Evolutionary conservation across 176 grass and related monocot species (phyloP).

Genomic region (Aegilops tauschii): DNA sequence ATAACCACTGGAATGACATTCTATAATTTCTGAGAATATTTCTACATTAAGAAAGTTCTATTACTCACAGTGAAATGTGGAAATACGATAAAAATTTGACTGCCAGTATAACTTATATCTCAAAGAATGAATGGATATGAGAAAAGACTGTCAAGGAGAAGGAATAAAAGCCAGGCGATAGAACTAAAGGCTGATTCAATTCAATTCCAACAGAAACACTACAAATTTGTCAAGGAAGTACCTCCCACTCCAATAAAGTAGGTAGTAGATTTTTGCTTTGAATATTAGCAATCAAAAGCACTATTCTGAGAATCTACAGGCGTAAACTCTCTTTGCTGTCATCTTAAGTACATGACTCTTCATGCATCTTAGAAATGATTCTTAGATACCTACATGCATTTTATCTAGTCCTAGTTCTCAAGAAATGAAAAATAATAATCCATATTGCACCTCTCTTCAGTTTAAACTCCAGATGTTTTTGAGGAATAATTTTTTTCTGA

Average conservation of each 20-base stretch:
- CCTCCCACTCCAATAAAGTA: constrained; percentile 32
- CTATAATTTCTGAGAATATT: not conserved
- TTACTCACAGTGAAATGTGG: not conserved
- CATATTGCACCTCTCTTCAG: constrained; percentile 19
- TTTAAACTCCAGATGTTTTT: too few relatives aligned
- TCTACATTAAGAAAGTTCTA: constrained; percentile 12
- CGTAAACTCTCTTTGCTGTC: constrained; percentile 30
- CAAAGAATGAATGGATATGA: not conserved
- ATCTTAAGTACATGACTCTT: constrained; percentile 26
- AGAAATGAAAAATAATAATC: not conserved
- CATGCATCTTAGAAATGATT: constrained; percentile 22
- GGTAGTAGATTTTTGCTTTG: constrained; percentile 13
- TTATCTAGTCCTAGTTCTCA: constrained; percentile 8
- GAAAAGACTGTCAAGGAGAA: not conserved
- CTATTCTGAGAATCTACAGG: constrained; percentile 20
- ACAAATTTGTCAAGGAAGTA: not conserved
- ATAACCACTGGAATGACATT: not conserved
- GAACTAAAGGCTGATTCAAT: not conserved
- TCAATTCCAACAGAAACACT: not conserved
- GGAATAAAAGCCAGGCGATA: not conserved
- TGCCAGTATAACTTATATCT: not conserved
- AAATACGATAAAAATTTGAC: not conserved
- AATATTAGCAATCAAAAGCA: constrained; percentile 32
- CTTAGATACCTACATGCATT: constrained; percentile 1
- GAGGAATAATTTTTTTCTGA: too few relatives aligned